Conservation (phyloP, 192 early-diverging fungal genomes). For the Backusella psychrophila region DNA sequence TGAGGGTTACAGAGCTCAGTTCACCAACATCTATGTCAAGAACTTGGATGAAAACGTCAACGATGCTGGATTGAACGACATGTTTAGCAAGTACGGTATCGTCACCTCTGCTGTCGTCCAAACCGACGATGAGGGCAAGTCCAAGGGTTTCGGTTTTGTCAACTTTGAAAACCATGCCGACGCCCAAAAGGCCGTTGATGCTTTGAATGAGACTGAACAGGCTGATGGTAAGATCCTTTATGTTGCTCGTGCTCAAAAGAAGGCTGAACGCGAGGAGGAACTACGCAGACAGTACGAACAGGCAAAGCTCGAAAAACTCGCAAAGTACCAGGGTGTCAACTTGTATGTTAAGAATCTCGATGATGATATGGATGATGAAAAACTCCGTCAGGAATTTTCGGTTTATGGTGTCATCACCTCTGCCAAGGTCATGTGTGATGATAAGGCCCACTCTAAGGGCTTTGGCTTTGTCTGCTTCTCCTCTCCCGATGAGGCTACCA, state of each 20-base stretch:
- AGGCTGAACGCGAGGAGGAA: constrained; percentile 96
- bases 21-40: constrained; percentile 99
- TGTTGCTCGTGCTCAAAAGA: constrained; percentile 98
- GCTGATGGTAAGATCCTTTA: constrained; percentile 86
- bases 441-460: constrained; percentile 82
- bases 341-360: constrained; percentile 99
- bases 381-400: constrained; percentile 93
- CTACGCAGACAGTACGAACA: constrained; percentile 94
- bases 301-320: constrained; percentile 92
- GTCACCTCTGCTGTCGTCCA: constrained; percentile 82
- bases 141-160: constrained; percentile 96
- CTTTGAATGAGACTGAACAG: constrained; percentile 91
- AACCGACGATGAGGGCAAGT: constrained; percentile 77
- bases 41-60: constrained; percentile 82
- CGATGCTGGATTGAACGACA: constrained; percentile 71
- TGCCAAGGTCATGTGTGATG: constrained; percentile 98
- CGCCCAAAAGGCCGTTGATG: constrained; percentile 85
- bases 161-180: constrained; percentile 93
- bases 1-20: constrained; percentile 85
- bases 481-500: constrained; percentile 95
- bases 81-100: constrained; percentile 79
- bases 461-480: constrained; percentile 99
- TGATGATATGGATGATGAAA: constrained; percentile 94
- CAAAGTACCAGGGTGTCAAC: constrained; percentile 99
- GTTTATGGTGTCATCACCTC: constrained; percentile 95